Evolutionary conservation across 1,284 basidiomycete species (phyloP).

Genomic region (Peniophora sp.): DNA sequence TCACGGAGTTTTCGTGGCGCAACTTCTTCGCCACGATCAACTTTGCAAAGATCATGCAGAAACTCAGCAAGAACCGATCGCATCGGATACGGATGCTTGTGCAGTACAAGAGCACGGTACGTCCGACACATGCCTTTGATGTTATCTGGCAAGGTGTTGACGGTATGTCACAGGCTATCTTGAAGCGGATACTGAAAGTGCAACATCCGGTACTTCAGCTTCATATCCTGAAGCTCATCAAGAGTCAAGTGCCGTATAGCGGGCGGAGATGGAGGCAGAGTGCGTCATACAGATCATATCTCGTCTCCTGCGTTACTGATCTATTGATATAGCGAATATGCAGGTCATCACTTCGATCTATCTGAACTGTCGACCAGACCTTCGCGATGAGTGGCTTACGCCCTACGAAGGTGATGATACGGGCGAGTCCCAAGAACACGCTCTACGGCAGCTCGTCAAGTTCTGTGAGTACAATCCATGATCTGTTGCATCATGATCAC

Average conservation of each 20-base stretch:
- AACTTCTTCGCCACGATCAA: conserved; percentile 99
- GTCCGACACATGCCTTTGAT: conserved; percentile 19
- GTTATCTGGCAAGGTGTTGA: conserved; percentile 8
- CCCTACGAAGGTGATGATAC: conserved; percentile 91
- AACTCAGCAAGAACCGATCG: conserved; percentile 90
- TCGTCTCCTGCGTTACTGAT: conserved; percentile 8
- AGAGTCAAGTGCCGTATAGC: conserved; percentile 98
- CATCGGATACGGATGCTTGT: conserved; percentile 95
- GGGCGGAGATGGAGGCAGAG: conserved; percentile 98
- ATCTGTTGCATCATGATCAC: not conserved
- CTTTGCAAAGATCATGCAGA: conserved; percentile 97
- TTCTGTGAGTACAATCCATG: conserved; percentile 63
- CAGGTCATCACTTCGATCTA: conserved; percentile 99
- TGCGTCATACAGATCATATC: conserved; percentile 29
- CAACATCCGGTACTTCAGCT: conserved; percentile 92
- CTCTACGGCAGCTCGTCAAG: conserved; percentile 89
- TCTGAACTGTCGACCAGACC: conserved; percentile 91
- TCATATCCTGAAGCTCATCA: conserved; percentile 96
- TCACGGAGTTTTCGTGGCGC: conserved; percentile 94
- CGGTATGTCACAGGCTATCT: conserved; percentile 58
- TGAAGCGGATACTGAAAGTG: conserved; percentile 92
- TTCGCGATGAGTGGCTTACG: conserved; percentile 96
- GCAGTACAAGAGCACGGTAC: conserved; percentile 95
- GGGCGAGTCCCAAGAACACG: conserved; percentile 87
- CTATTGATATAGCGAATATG: conserved; percentile 77